Conservation (phyloP, 495 filamentous ascomycete genomes). For the Thermochaetoides thermophila region DNA sequence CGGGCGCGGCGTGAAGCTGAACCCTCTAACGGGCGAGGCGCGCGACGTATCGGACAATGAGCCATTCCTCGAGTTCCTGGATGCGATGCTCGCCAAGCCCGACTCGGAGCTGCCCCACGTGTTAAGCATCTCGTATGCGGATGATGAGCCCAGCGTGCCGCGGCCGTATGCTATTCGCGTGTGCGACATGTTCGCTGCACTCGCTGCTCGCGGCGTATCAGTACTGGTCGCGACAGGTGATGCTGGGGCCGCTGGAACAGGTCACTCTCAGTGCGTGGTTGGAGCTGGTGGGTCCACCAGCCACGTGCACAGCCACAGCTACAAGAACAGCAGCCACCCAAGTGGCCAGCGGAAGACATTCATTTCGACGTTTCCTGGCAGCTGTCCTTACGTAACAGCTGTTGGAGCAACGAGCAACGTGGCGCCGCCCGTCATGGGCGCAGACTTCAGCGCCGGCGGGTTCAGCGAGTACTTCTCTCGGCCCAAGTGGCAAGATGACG, state of each 20-base stretch:
- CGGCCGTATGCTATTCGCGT: conserved; percentile 44
- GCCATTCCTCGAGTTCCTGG: conserved; percentile 70
- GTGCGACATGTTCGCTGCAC: conserved; percentile 58
- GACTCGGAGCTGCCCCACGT: conserved; percentile 56
- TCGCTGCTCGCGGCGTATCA: conserved; percentile 57
- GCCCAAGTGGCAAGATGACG: conserved; percentile 48
- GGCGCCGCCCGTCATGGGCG: conserved; percentile 40
- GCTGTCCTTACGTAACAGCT: conserved; percentile 69
- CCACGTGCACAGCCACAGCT: conserved; percentile 47
- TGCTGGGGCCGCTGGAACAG: conserved; percentile 41
- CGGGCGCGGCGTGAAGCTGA: conserved; percentile 42
- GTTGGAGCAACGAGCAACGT: conserved; percentile 55
- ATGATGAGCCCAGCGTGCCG: conserved; percentile 51
- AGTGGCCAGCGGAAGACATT: too few species aligned
- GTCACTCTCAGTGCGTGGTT: conserved; percentile 37
- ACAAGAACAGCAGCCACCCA: too few species aligned
- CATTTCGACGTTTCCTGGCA: conserved; percentile 54
- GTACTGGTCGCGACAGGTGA: conserved; percentile 65
- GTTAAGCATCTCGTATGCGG: conserved; percentile 61
- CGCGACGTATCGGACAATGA: conserved; percentile 46
- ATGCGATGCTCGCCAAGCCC: conserved; percentile 45
- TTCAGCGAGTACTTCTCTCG: conserved; percentile 56
- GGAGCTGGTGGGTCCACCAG: too few species aligned
- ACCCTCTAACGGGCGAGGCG: conserved; percentile 30
- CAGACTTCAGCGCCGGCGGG: conserved; percentile 48